Evolutionary conservation across 2,329 filamentous ascomycete genomes (phyloP), one percentile per base, ranked within the genome.

Genomic region (Xylaria sp.): DNA sequence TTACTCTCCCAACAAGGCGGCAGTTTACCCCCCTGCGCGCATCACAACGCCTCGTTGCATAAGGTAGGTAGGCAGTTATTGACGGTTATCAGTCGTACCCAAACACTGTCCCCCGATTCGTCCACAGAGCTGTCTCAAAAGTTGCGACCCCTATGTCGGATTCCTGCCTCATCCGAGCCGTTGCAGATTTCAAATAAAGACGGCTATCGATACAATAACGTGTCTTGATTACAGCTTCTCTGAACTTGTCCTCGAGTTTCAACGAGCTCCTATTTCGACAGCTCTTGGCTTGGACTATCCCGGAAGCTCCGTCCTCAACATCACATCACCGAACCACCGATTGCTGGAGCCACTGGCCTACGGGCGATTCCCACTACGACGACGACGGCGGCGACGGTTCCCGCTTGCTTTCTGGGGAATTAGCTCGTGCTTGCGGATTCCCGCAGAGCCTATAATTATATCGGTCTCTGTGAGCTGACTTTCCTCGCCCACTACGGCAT

Each of bases 281-380:
- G 20, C 52, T 48, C 28, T 37, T 28, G 13, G 51, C 60, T 52
- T 63, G n/a, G n/a, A n/a, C 51, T 59, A 50, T 65, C 60, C 67
- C 66, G 63, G 56, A 54, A 64, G 56, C 56, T 44, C 67, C 66
- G 66, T 56, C 59, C 59, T 66, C 59, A 56, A 48, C 32, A n/a
- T 50, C 23, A 20, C 46, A 39, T 62, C 10, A 34, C 28, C 44
- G 51, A 67, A 39, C 68, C 46, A 66, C 54, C 48, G n/a, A 69
- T n/a, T 34, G 39, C 46, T 46, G 48, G 13, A 51, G 55, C 66
- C 50, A 34, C 54, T 15, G 8, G 25, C 37, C 39, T 23, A 9
- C 46, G 41, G 46, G 5, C 20, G 28, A 32, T 6, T 37, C 44
- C 44, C 32, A 62, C 54, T 15, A 50, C 62, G 20, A 44, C 54